Conservation (phyloP, 305 asterid species). For the Rubia tinctorum region DNA sequence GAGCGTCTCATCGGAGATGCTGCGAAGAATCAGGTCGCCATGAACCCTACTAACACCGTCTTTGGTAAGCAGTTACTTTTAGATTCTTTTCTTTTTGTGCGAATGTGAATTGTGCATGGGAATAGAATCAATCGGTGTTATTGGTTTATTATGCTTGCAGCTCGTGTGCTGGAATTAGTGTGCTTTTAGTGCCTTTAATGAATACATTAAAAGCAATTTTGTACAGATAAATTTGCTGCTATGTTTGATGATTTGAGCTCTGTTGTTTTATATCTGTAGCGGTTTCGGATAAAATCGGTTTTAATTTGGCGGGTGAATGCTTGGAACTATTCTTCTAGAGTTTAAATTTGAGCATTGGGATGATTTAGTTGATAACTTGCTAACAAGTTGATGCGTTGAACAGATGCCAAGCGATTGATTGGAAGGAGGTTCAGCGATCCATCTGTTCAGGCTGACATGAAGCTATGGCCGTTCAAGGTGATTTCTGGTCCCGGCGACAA, state of each 20-base stretch:
- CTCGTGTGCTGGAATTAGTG: neutral
- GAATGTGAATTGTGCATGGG: neutral
- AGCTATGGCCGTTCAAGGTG: constrained; percentile 34
- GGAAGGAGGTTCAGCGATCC: constrained; percentile 36
- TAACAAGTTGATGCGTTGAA: neutral
- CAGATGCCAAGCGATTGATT: constrained; percentile 34
- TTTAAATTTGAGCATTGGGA: neutral
- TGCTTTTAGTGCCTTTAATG: too few relatives aligned
- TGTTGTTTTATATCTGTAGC: neutral
- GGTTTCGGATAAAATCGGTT: neutral
- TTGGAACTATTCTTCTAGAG: too few relatives aligned
- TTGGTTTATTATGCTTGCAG: neutral
- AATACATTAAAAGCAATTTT: too few relatives aligned
- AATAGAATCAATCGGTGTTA: neutral
- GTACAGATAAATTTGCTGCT: neutral
- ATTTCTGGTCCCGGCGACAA: constrained; percentile 30
- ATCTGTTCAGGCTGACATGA: constrained; percentile 34
- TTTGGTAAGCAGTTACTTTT: constrained; percentile 22
- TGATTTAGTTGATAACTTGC: neutral
- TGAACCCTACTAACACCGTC: constrained; percentile 35
- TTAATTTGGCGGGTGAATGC: neutral
- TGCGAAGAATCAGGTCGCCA: constrained; percentile 38
- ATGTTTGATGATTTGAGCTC: neutral
- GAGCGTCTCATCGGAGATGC: constrained; percentile 36
- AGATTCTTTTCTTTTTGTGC: neutral